Conservation (phyloP, 108 stramenopile species). For the Nannochloropsis salina region DNA sequence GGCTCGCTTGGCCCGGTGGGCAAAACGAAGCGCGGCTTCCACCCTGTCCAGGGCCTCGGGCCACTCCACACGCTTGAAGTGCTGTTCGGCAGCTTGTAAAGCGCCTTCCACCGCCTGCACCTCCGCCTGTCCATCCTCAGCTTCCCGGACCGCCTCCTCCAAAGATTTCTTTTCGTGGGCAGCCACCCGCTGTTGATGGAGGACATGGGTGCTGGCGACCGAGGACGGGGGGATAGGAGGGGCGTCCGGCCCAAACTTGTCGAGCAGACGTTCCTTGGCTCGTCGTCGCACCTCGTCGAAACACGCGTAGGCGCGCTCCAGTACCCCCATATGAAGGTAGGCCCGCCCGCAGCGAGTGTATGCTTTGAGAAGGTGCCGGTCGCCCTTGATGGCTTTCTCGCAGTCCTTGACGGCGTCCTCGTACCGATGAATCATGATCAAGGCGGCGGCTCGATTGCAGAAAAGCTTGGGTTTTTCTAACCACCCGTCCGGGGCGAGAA, state of each 20-base stretch:
- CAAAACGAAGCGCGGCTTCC: not conserved
- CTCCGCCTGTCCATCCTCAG: not conserved
- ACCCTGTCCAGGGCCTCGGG: not conserved
- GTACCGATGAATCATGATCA: slow-evolving; percentile 21
- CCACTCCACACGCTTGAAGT: not conserved
- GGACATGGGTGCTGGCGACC: not conserved
- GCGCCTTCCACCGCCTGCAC: not conserved
- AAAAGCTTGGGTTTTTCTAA: slow-evolving; percentile 23
- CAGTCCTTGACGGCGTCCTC: slow-evolving; percentile 47
- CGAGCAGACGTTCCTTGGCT: not conserved
- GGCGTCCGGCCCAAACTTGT: not conserved
- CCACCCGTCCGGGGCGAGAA: slow-evolving; percentile 26
- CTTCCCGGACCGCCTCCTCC: not conserved
- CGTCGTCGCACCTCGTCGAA: not conserved
- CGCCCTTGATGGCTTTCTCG: slow-evolving; percentile 31
- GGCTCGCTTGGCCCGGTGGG: not conserved
- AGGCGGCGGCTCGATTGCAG: slow-evolving; percentile 42
- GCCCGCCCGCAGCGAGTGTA: slow-evolving; percentile 26
- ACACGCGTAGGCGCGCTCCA: not conserved
- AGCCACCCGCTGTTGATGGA: not conserved
- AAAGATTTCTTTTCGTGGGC: not conserved
- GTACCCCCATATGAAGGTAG: not conserved
- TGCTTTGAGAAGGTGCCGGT: slow-evolving; percentile 31
- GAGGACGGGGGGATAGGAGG: not conserved
- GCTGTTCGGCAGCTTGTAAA: not conserved